Percentiles rank a stretch among this genome's conserved stretches.
phyloP scores from a whole-genome alignment of 164 flowering plant species.

The Euptelea pleiosperma region DNA sequence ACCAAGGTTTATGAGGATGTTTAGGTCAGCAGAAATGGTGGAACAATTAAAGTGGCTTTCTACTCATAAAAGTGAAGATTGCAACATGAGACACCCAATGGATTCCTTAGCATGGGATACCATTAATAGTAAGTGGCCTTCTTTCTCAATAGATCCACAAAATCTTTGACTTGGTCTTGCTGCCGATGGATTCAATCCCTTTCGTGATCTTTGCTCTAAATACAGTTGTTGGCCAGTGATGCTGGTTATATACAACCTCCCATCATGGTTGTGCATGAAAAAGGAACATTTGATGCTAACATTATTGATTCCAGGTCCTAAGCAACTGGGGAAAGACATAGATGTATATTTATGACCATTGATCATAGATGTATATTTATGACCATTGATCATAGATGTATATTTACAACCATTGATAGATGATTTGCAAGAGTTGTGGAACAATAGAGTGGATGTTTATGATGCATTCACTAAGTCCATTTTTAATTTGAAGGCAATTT shows the following conservation, averaged over 20 bases:
- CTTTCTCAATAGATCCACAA: neutral
- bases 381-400: too few species aligned
- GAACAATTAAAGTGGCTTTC: neutral
- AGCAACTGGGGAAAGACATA: conserved; percentile 12
- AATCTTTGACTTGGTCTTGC: conserved; percentile 9
- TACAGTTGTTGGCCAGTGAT: conserved; percentile 20
- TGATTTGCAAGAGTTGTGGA: conserved; percentile 3
- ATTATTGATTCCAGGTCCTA: conserved; percentile 12
- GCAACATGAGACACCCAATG: neutral
- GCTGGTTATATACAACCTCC: conserved; percentile 9
- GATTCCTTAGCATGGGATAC: neutral
- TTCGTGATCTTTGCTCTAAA: neutral
- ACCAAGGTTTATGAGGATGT: too few species aligned
- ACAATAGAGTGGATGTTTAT: neutral
- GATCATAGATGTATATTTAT: too few species aligned
- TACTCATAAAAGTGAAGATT: neutral
- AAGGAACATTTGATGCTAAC: conserved; percentile 7
- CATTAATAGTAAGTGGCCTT: neutral
- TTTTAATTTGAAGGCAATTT: too few species aligned
- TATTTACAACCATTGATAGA: conserved; percentile 7
- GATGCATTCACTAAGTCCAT: neutral
- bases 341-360: too few species aligned
- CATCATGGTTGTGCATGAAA: conserved; percentile 9
- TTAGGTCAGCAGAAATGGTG: neutral
- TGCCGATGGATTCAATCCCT: conserved; percentile 13